These are phyloP conservation scores for Xylaria sp. DNA, from an alignment of 2,329 filamentous ascomycete genomes.

Conservation along the genomic window DNA sequence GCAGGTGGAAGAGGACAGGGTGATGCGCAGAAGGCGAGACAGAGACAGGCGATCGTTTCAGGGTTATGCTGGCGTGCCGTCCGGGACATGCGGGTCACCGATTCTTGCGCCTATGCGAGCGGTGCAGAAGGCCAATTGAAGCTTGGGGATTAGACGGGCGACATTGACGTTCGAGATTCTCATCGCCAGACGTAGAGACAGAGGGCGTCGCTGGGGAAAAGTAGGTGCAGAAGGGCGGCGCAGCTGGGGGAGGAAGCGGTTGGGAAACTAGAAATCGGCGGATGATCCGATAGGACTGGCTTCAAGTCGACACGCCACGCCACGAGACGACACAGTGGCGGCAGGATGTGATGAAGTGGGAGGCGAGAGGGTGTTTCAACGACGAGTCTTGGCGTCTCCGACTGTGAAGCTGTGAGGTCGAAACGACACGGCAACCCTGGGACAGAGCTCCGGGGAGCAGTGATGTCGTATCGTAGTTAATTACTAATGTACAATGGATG, in stretches of 20 bases:
- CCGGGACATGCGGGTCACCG: conserved; percentile 34
- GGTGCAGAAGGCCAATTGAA: conserved; percentile 35
- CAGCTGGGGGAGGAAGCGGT: conserved; percentile 22
- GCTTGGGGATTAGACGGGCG: conserved; percentile 28
- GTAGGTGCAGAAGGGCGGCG: conserved; percentile 7
- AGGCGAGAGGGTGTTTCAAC: conserved; percentile 42
- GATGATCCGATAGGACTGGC: conserved; percentile 22
- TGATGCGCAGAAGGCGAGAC: conserved; percentile 32
- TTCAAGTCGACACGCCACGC: conserved; percentile 26
- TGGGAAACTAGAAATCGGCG: conserved; percentile 13
- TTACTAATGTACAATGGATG: conserved; percentile 3
- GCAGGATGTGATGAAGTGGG: conserved; percentile 29
- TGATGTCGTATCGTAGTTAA: conserved; percentile 13
- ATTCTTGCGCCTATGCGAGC: conserved; percentile 30
- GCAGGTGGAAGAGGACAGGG: conserved; percentile 16
- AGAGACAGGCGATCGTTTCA: conserved; percentile 39
- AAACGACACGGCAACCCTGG: conserved; percentile 44
- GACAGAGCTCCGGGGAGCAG: conserved; percentile 25
- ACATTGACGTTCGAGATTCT: conserved; percentile 35
- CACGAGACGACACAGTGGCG: conserved; percentile 27
- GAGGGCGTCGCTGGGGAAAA: background rate
- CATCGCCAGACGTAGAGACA: conserved; percentile 22
- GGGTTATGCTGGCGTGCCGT: conserved; percentile 32
- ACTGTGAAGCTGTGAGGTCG: conserved; percentile 42
- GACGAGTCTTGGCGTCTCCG: conserved; percentile 39